Percentiles rank a stretch among this genome's conserved stretches.
These are phyloP conservation scores for Neofusicoccum sp. DNA, from an alignment of 2,329 filamentous ascomycete species.

Conservation along the genomic window DNA sequence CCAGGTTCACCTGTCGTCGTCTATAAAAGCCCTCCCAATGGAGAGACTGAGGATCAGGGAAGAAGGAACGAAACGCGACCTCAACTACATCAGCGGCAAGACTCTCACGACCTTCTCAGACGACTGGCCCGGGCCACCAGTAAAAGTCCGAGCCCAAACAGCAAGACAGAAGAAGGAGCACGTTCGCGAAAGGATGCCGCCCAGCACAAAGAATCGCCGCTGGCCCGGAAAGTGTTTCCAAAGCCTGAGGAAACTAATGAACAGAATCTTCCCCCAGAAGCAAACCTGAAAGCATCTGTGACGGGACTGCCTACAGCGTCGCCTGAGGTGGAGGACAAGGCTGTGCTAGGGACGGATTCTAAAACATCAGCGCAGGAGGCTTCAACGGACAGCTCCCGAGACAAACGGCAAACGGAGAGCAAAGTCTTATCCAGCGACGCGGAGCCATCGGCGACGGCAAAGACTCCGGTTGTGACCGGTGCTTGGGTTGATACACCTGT, in stretches of 20 bases:
- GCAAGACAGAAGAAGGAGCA: constrained; percentile 16
- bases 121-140: constrained; percentile 50
- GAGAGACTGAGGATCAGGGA: constrained; percentile 30
- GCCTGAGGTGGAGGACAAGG: neutral
- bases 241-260: neutral
- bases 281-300: neutral
- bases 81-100: constrained; percentile 31
- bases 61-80: constrained; percentile 28
- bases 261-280: neutral
- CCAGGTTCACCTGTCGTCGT: constrained; percentile 34
- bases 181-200: neutral
- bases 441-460: constrained; percentile 30
- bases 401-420: too few species aligned
- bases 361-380: neutral
- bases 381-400: too few species aligned
- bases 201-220: neutral
- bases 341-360: neutral
- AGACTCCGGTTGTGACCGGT: constrained; percentile 51
- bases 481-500: constrained; percentile 53
- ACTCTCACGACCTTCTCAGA: constrained; percentile 50
- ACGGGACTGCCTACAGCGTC: neutral
- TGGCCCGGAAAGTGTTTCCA: neutral
- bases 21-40: constrained; percentile 38
- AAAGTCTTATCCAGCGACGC: neutral
- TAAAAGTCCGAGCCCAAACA: constrained; percentile 48